Conservation (phyloP, 306 rosid species). For the Trifolium dubium region DNA sequence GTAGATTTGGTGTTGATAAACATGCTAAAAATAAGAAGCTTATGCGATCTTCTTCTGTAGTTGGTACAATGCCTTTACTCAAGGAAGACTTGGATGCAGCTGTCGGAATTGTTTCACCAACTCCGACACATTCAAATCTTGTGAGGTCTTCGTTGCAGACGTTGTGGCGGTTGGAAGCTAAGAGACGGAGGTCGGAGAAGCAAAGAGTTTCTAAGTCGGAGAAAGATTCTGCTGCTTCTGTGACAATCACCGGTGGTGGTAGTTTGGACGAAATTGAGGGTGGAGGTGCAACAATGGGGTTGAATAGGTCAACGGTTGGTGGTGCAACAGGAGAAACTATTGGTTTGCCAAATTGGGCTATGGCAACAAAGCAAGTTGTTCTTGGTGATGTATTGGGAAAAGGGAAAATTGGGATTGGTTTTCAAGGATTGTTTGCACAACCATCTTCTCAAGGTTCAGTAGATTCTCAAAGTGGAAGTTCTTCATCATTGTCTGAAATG, state of each 20-base stretch:
- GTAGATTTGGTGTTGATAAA: constrained; percentile 86
- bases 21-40: constrained; percentile 62
- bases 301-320: constrained; percentile 38
- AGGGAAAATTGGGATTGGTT: constrained; percentile 50
- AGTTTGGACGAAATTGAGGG: constrained; percentile 54
- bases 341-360: constrained; percentile 51
- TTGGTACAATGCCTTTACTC: constrained; percentile 68
- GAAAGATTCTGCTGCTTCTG: constrained; percentile 43
- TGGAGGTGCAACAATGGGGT: constrained; percentile 35
- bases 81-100: constrained; percentile 46
- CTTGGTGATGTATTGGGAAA: constrained; percentile 48
- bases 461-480: constrained; percentile 86
- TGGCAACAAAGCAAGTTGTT: constrained; percentile 54
- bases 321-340: too few relatives aligned
- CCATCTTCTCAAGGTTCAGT: constrained; percentile 70
- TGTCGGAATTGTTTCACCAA: constrained; percentile 34
- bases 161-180: constrained; percentile 85
- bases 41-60: constrained; percentile 72
- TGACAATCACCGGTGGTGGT: not conserved
- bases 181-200: constrained; percentile 86
- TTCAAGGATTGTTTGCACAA: constrained; percentile 51
- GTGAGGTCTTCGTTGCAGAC: constrained; percentile 83
- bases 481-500: constrained; percentile 81
- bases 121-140: constrained; percentile 47
- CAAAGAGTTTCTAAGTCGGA: constrained; percentile 61